Evolutionary conservation across 2,329 filamentous ascomycete species (phyloP), one percentile per base, ranked within the genome.

Genomic region (Bipolaris sorokiniana): DNA sequence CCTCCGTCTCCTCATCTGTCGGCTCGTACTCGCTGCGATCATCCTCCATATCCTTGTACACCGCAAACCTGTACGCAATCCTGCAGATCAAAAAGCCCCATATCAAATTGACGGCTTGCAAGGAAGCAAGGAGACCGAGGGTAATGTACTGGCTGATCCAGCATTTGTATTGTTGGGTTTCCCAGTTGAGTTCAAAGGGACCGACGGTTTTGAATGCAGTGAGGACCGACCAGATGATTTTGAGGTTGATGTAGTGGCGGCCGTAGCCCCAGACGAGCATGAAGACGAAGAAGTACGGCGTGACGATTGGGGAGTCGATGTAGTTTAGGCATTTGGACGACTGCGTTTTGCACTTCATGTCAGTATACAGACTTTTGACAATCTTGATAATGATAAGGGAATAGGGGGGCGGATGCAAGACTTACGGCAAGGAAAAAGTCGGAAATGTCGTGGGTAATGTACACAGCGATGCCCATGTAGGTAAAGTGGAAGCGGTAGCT

Each of bases 401-500:
- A n/a, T n/a, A n/a, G n/a, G n/a, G n/a, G n/a, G n/a, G n/a, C n/a
- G n/a, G n/a, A n/a, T n/a, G n/a, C n/a, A 15, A 5, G n/a, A 76
- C 88, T 79, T 85, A 93, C 90, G 36, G 94, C 93, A 42, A 97
- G 84, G 85, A 97, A 97, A 80, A 97, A 97, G 77, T 97, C 93
- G 58, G 89, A 92, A 61, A 97, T 90, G 73, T 98, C 93, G 77
- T 96, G 92, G 9, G 93, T 97, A 61, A 95, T 92, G 78, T 97
- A 98, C 33, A 98, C 92, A 18, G 92, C 91, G 53, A 97, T 80
- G 23, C 93, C 93, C 75, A 98, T 96, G 78, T 97, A 94, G 18
- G 92, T 96, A 77, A 97, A 98, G 79, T 98, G 93, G 82, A 97
- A 98, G 59, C 92, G 88, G 80, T 97, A 98, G 80, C 90, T 95